phyloP scores from a whole-genome alignment of 345 rosid species.

The Syzygium jambos region DNA sequence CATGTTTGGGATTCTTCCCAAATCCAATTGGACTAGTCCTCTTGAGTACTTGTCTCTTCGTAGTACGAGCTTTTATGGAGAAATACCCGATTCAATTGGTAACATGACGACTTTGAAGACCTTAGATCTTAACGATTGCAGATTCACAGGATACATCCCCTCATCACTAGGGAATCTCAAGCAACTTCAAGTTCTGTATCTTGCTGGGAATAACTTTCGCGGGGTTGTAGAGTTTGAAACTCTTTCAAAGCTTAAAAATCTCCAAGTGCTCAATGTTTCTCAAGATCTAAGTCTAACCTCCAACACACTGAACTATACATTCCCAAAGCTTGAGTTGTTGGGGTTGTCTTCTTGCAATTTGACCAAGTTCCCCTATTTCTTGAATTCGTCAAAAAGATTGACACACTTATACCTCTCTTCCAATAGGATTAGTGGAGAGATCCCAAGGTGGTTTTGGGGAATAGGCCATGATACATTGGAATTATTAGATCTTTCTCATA shows the following conservation, averaged over 20 bases:
- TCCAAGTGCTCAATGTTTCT: too few relatives aligned
- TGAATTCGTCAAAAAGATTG: background rate
- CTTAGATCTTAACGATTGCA: background rate
- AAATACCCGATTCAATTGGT: background rate
- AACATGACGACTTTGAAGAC: background rate
- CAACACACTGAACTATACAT: background rate
- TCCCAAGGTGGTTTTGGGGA: background rate
- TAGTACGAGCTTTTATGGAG: background rate
- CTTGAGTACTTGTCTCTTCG: background rate
- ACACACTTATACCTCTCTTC: background rate
- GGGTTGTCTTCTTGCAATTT: fast-evolving
- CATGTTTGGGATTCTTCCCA: too few relatives aligned
- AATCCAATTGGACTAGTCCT: background rate
- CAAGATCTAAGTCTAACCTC: too few relatives aligned
- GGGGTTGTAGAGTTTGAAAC: background rate
- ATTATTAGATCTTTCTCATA: fast-evolving
- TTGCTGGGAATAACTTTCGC: fast-evolving
- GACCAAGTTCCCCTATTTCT: background rate
- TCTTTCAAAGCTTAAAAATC: background rate
- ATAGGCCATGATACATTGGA: background rate
- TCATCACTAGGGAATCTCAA: background rate
- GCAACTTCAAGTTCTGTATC: too few relatives aligned
- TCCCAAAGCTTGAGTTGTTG: background rate
- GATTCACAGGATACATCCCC: background rate
- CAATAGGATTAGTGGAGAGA: background rate